Conservation (phyloP, 2,329 filamentous ascomycete species). For the Aspergillaceae sp. region DNA sequence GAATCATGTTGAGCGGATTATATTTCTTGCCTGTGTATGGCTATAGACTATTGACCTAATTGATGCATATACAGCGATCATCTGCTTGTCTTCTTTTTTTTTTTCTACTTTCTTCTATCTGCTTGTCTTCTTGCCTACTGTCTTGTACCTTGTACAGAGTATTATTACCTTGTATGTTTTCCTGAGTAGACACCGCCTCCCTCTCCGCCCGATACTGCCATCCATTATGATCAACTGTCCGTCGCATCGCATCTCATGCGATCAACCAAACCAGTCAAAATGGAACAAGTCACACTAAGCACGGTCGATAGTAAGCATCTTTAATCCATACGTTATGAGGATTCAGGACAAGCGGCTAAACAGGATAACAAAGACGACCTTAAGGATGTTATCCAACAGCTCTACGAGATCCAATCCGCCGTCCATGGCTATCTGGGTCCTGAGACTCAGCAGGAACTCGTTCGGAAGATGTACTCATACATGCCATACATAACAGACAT, state of each 20-base stretch:
- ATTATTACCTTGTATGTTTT: not conserved
- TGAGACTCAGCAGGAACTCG: slow-evolving; percentile 49
- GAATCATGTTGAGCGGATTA: slow-evolving; percentile 1
- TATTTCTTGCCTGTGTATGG: slow-evolving; percentile 2
- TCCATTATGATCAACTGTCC: not conserved
- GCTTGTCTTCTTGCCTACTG: no score
- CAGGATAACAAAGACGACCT: slow-evolving; percentile 39
- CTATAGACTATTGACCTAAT: slow-evolving; percentile 6
- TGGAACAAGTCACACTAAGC: slow-evolving; percentile 29
- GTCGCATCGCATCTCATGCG: not conserved
- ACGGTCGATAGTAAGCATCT: slow-evolving; percentile 26
- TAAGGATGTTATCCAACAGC: slow-evolving; percentile 53
- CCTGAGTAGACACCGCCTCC: not conserved
- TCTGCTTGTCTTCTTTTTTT: no score
- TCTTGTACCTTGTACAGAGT: not conserved
- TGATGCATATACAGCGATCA: slow-evolving; percentile 3
- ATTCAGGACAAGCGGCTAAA: not conserved
- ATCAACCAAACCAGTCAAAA: slow-evolving; percentile 6
- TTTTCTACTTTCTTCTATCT: no score
- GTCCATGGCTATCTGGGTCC: slow-evolving; percentile 51
- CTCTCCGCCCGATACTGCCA: not conserved
- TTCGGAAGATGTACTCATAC: slow-evolving; percentile 45
- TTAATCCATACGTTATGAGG: no score
- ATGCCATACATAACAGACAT: no score
- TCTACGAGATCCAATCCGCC: slow-evolving; percentile 54